Percentiles rank a stretch among this genome's conserved stretches.
phyloP scores from a whole-genome alignment of 805 yeast species.

The Metschnikowia dekortorum region DNA sequence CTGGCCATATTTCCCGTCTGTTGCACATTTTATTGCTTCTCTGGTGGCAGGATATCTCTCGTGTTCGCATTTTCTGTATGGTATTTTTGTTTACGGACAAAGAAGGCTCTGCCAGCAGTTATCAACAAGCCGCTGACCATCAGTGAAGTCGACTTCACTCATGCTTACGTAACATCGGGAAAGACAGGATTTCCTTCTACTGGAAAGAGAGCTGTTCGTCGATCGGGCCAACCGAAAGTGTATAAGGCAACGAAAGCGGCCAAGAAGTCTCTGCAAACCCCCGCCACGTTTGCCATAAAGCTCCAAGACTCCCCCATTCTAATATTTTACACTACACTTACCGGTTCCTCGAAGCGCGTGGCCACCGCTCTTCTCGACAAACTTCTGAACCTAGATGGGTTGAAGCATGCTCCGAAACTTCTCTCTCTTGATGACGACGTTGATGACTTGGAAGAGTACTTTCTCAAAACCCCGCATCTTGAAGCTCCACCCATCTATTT shows the following conservation, averaged over 20 bases:
- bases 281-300: slow-evolving; percentile 26
- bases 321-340: slow-evolving; percentile 78
- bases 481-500: slow-evolving; percentile 52
- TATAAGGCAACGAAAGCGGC: slow-evolving; percentile 35
- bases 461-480: slow-evolving; percentile 54
- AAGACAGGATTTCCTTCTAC: slow-evolving; percentile 16
- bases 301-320: slow-evolving; percentile 53
- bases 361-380: slow-evolving; percentile 50
- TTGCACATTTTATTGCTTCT: slow-evolving; percentile 25
- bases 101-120: background rate
- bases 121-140: slow-evolving; percentile 27
- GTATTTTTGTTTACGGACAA: slow-evolving; percentile 1
- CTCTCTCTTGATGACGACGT: slow-evolving; percentile 74
- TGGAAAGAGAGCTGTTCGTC: slow-evolving; percentile 11
- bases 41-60: slow-evolving; percentile 43
- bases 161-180: slow-evolving; percentile 25
- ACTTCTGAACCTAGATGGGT: slow-evolving; percentile 24
- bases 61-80: slow-evolving; percentile 21
- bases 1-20: slow-evolving; percentile 19
- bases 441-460: slow-evolving; percentile 79
- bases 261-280: slow-evolving; percentile 35
- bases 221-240: slow-evolving; percentile 36
- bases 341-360: slow-evolving; percentile 73
- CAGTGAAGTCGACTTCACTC: slow-evolving; percentile 41
- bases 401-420: slow-evolving; percentile 44